Conservation (phyloP, 1,284 basidiomycete genomes). For the Fomes fomentarius region DNA sequence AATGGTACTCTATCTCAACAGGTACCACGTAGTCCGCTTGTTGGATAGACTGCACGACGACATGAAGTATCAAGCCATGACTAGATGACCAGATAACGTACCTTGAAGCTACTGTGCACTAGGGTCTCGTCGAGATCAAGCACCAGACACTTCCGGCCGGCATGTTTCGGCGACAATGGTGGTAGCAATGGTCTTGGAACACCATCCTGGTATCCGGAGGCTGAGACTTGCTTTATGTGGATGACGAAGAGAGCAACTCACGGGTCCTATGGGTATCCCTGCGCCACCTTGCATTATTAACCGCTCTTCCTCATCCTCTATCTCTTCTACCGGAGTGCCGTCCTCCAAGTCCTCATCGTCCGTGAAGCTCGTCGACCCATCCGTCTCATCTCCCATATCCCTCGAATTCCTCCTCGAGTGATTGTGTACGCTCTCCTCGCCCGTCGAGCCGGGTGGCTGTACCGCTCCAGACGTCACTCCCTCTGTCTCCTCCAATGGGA, state of each 20-base stretch:
- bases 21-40: slow-evolving; percentile 98
- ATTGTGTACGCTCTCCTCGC: slow-evolving; percentile 44
- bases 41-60: slow-evolving; percentile 75
- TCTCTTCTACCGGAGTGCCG: slow-evolving; percentile 46
- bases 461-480: slow-evolving; percentile 72
- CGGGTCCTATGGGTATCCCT: slow-evolving; percentile 80
- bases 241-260: slow-evolving; percentile 43
- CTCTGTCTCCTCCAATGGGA: slow-evolving; percentile 56
- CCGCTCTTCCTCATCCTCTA: slow-evolving; percentile 82
- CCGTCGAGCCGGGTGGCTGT: slow-evolving; percentile 70
- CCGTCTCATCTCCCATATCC: slow-evolving; percentile 44
- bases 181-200: slow-evolving; percentile 83
- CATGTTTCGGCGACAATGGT: slow-evolving; percentile 72
- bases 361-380: slow-evolving; percentile 44
- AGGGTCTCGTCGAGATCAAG: slow-evolving; percentile 96
- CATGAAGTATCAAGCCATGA: not conserved
- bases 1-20: slow-evolving; percentile 97
- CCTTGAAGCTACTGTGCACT: slow-evolving; percentile 93
- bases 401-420: slow-evolving; percentile 38
- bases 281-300: slow-evolving; percentile 82
- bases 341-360: slow-evolving; percentile 56
- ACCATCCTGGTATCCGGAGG: slow-evolving; percentile 67
- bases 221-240: not conserved
- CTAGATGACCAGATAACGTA: slow-evolving; percentile 34
- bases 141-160: slow-evolving; percentile 90